phyloP scores from a whole-genome alignment of 495 filamentous ascomycete genomes.

The Bathelium albidoporum region DNA sequence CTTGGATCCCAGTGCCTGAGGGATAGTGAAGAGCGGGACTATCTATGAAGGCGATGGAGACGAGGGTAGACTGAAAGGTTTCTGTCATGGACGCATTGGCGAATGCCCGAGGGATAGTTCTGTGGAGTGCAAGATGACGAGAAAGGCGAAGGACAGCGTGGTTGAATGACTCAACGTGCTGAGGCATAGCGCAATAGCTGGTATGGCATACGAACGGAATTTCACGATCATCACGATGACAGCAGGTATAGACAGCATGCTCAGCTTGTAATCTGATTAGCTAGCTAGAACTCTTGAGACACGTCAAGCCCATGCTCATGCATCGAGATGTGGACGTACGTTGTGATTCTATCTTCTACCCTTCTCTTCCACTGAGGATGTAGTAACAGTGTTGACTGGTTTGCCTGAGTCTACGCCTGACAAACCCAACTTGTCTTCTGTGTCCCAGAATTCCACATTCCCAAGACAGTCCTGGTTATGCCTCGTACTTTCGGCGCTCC shows the following conservation, averaged over 20 bases:
- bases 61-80: background rate
- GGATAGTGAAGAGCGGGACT: background rate
- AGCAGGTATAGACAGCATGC: background rate
- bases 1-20: conserved; percentile 26
- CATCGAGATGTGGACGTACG: background rate
- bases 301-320: too few species aligned
- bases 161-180: background rate
- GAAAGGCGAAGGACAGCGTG: background rate
- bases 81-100: background rate
- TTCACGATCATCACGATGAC: background rate
- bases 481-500: background rate
- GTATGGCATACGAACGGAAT: background rate
- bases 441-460: background rate
- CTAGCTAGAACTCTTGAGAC: background rate
- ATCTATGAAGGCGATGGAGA: background rate
- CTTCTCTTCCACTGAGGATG: background rate
- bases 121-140: background rate
- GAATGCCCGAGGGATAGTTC: background rate
- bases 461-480: background rate
- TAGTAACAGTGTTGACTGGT: background rate
- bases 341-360: background rate
- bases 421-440: background rate
- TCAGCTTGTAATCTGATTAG: background rate
- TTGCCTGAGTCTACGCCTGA: background rate
- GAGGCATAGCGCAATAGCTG: background rate